These are phyloP conservation scores for Microcyclospora pomicola DNA, from an alignment of 2,329 filamentous ascomycete genomes.

Conservation along the genomic window DNA sequence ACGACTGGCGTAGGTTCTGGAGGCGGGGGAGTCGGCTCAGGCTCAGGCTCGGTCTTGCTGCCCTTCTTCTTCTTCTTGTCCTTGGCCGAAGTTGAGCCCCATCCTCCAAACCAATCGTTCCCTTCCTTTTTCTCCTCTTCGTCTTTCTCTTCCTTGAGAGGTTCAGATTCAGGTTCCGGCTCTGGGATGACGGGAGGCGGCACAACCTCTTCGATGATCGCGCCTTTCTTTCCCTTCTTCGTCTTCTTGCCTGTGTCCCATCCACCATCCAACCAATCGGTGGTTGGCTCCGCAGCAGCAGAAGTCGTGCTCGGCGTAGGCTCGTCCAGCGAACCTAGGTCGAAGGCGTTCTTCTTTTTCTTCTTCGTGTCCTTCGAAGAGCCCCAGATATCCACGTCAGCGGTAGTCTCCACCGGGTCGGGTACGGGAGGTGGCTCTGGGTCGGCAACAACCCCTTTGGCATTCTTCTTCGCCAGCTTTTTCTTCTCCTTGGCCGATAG, in stretches of 20 bases:
- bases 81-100: slow-evolving; percentile 38
- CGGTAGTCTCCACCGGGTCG: slow-evolving; percentile 19
- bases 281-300: slow-evolving; percentile 10
- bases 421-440: slow-evolving; percentile 17
- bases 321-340: slow-evolving; percentile 18
- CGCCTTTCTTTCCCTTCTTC: slow-evolving; percentile 4
- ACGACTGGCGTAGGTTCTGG: slow-evolving; percentile 8
- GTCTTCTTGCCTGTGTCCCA: slow-evolving; percentile 7
- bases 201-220: slow-evolving; percentile 10
- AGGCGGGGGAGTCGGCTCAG: not conserved
- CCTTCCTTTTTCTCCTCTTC: slow-evolving; percentile 25
- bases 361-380: slow-evolving; percentile 19
- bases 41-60: slow-evolving; percentile 4
- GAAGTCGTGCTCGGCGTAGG: not conserved
- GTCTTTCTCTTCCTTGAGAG: slow-evolving; percentile 1
- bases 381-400: slow-evolving; percentile 16
- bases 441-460: slow-evolving; percentile 21
- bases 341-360: slow-evolving; percentile 30
- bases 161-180: slow-evolving; percentile 3
- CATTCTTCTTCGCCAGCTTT: slow-evolving; percentile 34
- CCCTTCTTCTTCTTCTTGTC: slow-evolving; percentile 34
- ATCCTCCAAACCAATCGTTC: slow-evolving; percentile 41
- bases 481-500: slow-evolving; percentile 32
- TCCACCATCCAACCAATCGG: slow-evolving; percentile 3
- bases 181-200: slow-evolving; percentile 13